These are phyloP conservation scores for Alternaria infectoria DNA, from an alignment of 2,329 filamentous ascomycete genomes.

Conservation along the genomic window DNA sequence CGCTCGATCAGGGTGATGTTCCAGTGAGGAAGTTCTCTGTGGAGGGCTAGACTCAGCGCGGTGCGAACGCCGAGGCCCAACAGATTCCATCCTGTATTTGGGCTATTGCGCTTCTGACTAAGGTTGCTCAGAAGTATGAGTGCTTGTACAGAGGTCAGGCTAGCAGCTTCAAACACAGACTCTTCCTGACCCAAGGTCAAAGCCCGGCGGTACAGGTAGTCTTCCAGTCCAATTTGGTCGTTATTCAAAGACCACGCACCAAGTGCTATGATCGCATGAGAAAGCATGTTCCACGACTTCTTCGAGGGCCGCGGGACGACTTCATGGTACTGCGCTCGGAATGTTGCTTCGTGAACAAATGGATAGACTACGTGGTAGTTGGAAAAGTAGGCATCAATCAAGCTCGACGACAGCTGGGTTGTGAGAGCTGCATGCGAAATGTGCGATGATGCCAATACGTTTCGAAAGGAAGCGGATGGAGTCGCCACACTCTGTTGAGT, in stretches of 20 bases:
- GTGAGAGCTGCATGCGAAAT: slow-evolving; percentile 30
- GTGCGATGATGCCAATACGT: slow-evolving; percentile 26
- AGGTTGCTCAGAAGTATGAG: slow-evolving; percentile 32
- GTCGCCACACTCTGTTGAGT: slow-evolving; percentile 9
- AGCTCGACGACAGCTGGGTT: slow-evolving; percentile 25
- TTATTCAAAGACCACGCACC: slow-evolving; percentile 33
- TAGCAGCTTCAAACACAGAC: slow-evolving; percentile 32
- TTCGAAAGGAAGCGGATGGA: slow-evolving; percentile 19
- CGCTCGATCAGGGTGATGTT: slow-evolving; percentile 34
- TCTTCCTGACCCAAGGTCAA: slow-evolving; percentile 33
- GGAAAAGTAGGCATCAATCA: slow-evolving; percentile 33
- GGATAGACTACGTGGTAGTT: slow-evolving; percentile 34
- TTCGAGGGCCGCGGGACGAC: slow-evolving; percentile 29
- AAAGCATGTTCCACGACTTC: slow-evolving; percentile 34
- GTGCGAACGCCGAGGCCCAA: slow-evolving; percentile 33
- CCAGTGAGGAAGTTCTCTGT: slow-evolving; percentile 36
- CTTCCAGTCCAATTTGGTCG: slow-evolving; percentile 29
- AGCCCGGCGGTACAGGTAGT: slow-evolving; percentile 33
- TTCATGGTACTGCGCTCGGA: slow-evolving; percentile 35
- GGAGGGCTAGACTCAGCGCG: slow-evolving; percentile 31
- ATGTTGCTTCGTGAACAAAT: slow-evolving; percentile 35
- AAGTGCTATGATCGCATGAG: slow-evolving; percentile 29
- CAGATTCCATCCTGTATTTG: slow-evolving; percentile 35
- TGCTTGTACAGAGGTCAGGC: slow-evolving; percentile 31
- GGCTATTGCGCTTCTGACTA: slow-evolving; percentile 31